Conservation (phyloP, 163 green algal genomes). For the Scenedesmus sp. region DNA sequence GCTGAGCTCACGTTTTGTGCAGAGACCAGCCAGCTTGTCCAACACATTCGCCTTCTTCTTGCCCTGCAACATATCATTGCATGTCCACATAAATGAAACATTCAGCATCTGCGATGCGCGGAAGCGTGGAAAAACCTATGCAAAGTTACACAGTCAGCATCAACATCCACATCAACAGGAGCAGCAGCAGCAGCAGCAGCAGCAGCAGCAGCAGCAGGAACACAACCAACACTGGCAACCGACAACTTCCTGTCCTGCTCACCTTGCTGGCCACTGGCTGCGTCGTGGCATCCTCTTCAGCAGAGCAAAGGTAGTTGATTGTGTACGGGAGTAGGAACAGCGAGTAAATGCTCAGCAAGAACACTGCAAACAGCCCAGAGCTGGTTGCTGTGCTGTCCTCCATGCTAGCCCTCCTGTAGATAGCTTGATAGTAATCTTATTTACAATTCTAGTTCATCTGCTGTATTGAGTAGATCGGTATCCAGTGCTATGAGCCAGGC, state of each 20-base stretch:
- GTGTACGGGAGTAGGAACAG: slow-evolving; percentile 88
- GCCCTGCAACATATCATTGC: slow-evolving; percentile 8
- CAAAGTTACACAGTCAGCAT: not conserved
- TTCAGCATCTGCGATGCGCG: not conserved
- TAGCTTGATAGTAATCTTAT: not conserved
- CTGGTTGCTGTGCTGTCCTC: slow-evolving; percentile 45
- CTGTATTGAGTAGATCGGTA: not conserved
- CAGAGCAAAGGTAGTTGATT: slow-evolving; percentile 76
- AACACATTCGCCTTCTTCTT: slow-evolving; percentile 30
- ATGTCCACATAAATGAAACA: not conserved
- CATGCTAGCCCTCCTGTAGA: slow-evolving; percentile 5
- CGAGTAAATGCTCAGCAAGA: slow-evolving; percentile 84
- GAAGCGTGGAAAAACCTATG: not conserved
- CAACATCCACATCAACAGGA: no score
- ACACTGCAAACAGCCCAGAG: slow-evolving; percentile 86
- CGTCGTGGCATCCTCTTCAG: slow-evolving; percentile 57
- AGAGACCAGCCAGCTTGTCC: slow-evolving; percentile 4
- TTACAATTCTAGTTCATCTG: not conserved
- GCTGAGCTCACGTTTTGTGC: slow-evolving; percentile 47
- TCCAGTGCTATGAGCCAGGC: not conserved
- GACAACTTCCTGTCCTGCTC: not conserved
- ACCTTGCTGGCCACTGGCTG: slow-evolving; percentile 59
- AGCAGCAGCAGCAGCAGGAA: slow-evolving; percentile 22
- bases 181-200: slow-evolving; percentile 10
- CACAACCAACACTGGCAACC: not conserved